Conservation (phyloP, 2,329 filamentous ascomycete species). For the Fusarium dimerum region DNA sequence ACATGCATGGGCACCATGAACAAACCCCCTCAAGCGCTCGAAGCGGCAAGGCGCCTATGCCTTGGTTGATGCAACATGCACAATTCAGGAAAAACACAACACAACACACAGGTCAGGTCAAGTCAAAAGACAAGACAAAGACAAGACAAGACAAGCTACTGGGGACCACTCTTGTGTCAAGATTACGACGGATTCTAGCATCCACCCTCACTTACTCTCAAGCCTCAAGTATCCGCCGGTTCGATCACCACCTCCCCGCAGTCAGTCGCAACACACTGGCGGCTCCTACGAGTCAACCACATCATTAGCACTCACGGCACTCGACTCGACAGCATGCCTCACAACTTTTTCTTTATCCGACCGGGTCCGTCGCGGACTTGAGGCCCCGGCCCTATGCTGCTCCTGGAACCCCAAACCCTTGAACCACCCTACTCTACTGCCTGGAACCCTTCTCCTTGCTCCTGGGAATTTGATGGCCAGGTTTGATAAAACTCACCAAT, state of each 20-base stretch:
- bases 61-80: slow-evolving; percentile 13
- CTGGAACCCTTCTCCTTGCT: slow-evolving; percentile 23
- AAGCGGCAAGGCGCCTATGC: slow-evolving; percentile 30
- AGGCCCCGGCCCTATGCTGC: slow-evolving; percentile 2
- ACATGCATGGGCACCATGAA: background rate
- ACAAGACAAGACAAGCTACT: too few relatives aligned
- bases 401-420: slow-evolving; percentile 15
- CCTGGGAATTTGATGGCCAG: slow-evolving; percentile 16
- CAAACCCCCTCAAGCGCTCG: slow-evolving; percentile 17
- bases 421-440: slow-evolving; percentile 15
- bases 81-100: slow-evolving; percentile 7
- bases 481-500: too few relatives aligned
- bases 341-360: slow-evolving; percentile 5
- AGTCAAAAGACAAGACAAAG: too few relatives aligned
- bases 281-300: slow-evolving; percentile 15
- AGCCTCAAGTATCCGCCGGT: too few relatives aligned
- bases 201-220: too few relatives aligned
- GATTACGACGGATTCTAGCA: too few relatives aligned
- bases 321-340: slow-evolving; percentile 23
- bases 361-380: slow-evolving; percentile 3
- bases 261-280: too few relatives aligned
- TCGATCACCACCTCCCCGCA: too few relatives aligned
- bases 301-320: slow-evolving; percentile 23
- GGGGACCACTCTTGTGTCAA: too few relatives aligned
- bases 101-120: too few relatives aligned